These are phyloP conservation scores for Mycosphaerella sp. DNA, from an alignment of 2,329 filamentous ascomycete species.

Conservation along the genomic window DNA sequence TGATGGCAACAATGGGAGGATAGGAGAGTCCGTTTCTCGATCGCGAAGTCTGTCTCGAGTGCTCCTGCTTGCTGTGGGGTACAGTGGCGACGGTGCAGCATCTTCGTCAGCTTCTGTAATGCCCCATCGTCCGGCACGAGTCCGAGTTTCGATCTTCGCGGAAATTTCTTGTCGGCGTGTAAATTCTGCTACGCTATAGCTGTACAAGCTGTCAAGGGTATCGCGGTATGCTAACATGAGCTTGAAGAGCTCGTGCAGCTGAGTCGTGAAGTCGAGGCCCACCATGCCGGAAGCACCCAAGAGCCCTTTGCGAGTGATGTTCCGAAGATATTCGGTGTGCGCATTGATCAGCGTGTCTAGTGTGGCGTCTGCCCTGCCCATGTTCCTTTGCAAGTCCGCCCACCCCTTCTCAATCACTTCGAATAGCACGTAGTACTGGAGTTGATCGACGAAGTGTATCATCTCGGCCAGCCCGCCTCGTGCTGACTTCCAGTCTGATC, in stretches of 20 bases:
- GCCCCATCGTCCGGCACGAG: conserved; percentile 60
- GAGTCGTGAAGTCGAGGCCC: conserved; percentile 68
- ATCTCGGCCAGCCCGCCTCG: conserved; percentile 89
- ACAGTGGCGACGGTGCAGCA: conserved; percentile 18
- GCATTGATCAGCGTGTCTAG: conserved; percentile 92
- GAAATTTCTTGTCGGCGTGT: conserved; percentile 81
- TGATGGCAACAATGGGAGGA: conserved; percentile 37
- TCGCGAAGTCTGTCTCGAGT: conserved; percentile 11
- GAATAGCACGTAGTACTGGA: conserved; percentile 98
- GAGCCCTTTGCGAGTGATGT: conserved; percentile 93
- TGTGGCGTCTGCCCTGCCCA: conserved; percentile 72
- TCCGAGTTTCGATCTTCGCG: conserved; percentile 62
- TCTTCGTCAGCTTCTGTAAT: conserved; percentile 52
- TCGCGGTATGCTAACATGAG: conserved; percentile 93
- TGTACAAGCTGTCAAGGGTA: conserved; percentile 87
- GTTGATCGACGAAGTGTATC: conserved; percentile 95
- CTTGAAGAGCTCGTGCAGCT: conserved; percentile 87
- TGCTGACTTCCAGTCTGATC: conserved; percentile 76
- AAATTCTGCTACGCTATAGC: conserved; percentile 91
- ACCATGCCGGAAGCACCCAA: conserved; percentile 56
- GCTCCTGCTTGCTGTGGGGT: conserved; percentile 12
- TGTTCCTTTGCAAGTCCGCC: conserved; percentile 78
- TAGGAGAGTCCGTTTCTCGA: conserved; percentile 39
- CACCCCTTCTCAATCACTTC: conserved; percentile 97
- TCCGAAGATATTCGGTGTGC: conserved; percentile 82